Percentiles rank a stretch among this genome's conserved stretches.
Conservation (phyloP, 108 stramenopile species). For the Discostella pseudostelligera region DNA sequence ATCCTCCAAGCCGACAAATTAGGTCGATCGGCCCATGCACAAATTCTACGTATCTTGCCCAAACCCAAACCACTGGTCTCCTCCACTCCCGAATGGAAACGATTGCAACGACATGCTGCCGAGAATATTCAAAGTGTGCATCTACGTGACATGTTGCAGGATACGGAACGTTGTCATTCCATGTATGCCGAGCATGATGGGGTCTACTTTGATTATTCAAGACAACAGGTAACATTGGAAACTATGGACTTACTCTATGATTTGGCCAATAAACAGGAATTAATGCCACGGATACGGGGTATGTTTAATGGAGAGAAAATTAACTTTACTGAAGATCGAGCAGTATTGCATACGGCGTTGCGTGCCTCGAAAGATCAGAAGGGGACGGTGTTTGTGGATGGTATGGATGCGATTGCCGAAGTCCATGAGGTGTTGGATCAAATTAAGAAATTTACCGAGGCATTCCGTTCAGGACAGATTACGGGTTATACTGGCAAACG, state of each 20-base stretch:
- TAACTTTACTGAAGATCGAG: conserved; percentile 96
- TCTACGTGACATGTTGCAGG: conserved; percentile 75
- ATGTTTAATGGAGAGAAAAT: conserved; percentile 95
- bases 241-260: conserved; percentile 81
- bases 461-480: conserved; percentile 82
- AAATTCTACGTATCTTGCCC: conserved; percentile 10
- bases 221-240: conserved; percentile 76
- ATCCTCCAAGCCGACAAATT: conserved; percentile 1
- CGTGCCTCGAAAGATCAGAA: conserved; percentile 71
- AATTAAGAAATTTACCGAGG: conserved; percentile 86
- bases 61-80: conserved; percentile 53
- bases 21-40: conserved; percentile 10
- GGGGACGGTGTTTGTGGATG: conserved; percentile 84
- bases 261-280: conserved; percentile 66
- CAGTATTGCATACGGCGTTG: conserved; percentile 96
- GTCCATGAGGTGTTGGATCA: conserved; percentile 92
- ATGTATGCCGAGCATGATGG: conserved; percentile 88
- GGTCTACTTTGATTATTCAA: conserved; percentile 83
- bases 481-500: conserved; percentile 96
- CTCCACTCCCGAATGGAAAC: conserved; percentile 70
- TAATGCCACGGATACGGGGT: conserved; percentile 71
- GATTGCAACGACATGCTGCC: conserved; percentile 61
- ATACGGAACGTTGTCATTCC: conserved; percentile 58
- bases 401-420: conserved; percentile 83
- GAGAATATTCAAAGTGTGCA: conserved; percentile 57